Conservation (phyloP, 805 yeast genomes). For the Metschnikowia kunwiensis region DNA sequence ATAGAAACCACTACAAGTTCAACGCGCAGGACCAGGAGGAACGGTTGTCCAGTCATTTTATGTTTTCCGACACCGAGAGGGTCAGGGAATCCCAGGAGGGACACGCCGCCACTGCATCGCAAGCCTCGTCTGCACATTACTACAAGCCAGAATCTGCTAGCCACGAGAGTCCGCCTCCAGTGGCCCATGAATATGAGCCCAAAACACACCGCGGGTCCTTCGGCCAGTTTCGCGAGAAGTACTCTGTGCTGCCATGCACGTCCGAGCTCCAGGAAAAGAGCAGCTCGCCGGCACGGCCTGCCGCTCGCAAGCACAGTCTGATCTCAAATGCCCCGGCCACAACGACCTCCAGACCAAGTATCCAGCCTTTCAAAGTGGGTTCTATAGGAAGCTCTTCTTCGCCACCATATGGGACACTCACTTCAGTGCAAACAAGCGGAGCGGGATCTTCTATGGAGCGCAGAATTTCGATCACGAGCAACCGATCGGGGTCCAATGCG, state of each 20-base stretch:
- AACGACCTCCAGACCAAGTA: conserved; percentile 26
- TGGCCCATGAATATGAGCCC: neutral
- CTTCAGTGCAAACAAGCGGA: conserved; percentile 11
- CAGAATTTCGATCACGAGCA: conserved; percentile 42
- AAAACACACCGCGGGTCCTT: conserved; percentile 11
- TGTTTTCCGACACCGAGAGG: conserved; percentile 39
- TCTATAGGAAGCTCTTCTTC: conserved; percentile 49
- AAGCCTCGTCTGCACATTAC: neutral
- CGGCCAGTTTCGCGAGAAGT: conserved; percentile 13
- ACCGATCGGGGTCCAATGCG: conserved; percentile 49
- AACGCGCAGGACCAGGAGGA: conserved; percentile 65
- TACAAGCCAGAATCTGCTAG: neutral
- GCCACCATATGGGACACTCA: conserved; percentile 23
- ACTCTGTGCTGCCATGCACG: conserved; percentile 19
- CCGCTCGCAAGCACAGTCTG: conserved; percentile 2
- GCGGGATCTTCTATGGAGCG: conserved; percentile 32
- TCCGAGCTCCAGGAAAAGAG: conserved; percentile 14
- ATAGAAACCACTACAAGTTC: conserved; percentile 69
- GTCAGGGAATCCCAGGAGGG: conserved; percentile 3
- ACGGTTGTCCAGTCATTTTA: conserved; percentile 55
- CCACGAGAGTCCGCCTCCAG: neutral
- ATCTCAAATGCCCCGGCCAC: conserved; percentile 1
- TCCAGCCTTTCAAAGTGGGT: conserved; percentile 64
- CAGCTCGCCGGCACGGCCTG: conserved; percentile 2
- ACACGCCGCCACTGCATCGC: neutral